phyloP scores from a whole-genome alignment of 2,329 filamentous ascomycete species.

The Lasiodiplodia theobromae region DNA sequence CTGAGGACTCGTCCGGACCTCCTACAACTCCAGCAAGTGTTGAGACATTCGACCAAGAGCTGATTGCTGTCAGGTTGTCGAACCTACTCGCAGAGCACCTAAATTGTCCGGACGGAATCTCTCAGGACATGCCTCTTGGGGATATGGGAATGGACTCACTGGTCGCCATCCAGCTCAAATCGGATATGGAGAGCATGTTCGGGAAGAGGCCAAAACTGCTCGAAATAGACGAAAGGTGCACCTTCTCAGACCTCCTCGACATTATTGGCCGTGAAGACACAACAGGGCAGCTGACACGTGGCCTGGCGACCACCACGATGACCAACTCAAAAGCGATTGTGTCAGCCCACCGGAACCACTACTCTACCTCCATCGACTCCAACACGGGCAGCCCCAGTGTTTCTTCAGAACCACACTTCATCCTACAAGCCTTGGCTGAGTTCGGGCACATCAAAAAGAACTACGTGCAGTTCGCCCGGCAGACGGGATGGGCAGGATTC shows the following conservation, averaged over 20 bases:
- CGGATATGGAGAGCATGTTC: neutral
- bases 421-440: neutral
- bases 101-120: neutral
- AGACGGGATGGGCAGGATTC: conserved; percentile 4
- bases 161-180: neutral
- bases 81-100: neutral
- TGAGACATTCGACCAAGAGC: neutral
- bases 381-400: neutral
- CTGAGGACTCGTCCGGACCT: neutral
- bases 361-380: neutral
- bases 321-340: neutral
- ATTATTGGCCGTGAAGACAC: neutral
- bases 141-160: neutral
- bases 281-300: no score
- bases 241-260: neutral
- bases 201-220: neutral
- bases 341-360: neutral
- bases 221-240: neutral
- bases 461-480: neutral
- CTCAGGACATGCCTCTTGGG: neutral
- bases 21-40: neutral
- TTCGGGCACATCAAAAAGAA: neutral
- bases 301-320: neutral
- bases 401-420: neutral
- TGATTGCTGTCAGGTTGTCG: neutral